Evolutionary conservation across 192 early-diverging fungal species (phyloP).

Genomic region (Umbelopsis isabellina): DNA sequence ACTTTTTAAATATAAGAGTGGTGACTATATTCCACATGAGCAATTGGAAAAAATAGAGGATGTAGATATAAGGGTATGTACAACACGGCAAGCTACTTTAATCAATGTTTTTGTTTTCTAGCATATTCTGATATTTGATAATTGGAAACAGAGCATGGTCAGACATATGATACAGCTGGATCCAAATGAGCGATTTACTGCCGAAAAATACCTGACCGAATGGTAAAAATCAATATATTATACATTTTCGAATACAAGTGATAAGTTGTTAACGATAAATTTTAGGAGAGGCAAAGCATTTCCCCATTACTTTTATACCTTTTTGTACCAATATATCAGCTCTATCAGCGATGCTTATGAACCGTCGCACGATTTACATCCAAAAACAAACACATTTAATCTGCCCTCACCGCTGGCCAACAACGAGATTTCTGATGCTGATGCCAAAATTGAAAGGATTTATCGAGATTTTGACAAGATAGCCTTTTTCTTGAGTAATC

Average conservation of each 20-base stretch:
- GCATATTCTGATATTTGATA: background rate
- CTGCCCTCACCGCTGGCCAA: constrained; percentile 6
- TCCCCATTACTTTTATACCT: constrained; percentile 74
- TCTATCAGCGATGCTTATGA: constrained; percentile 60
- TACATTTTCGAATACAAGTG: background rate
- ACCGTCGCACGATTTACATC: background rate
- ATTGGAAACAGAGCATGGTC: constrained; percentile 62
- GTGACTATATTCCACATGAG: constrained; percentile 70
- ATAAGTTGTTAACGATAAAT: background rate
- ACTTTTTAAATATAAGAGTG: constrained; percentile 84
- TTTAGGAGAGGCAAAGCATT: constrained; percentile 73
- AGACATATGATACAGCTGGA: constrained; percentile 89
- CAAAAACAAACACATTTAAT: constrained; percentile 16
- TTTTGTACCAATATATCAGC: constrained; percentile 72
- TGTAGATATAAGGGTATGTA: constrained; percentile 64
- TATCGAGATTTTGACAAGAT: constrained; percentile 78
- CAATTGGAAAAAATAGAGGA: constrained; percentile 87
- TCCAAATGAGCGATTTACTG: constrained; percentile 71
- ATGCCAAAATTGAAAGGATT: constrained; percentile 76
- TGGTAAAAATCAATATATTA: constrained; percentile 52
- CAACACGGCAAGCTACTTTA: no score
- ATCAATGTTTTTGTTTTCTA: constrained; percentile 6
- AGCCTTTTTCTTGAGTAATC: constrained; percentile 55
- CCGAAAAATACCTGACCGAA: constrained; percentile 73
- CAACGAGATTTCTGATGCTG: constrained; percentile 53